Conservation (phyloP, 371 early-diverging fungal species). For the Mucor saturninus region DNA sequence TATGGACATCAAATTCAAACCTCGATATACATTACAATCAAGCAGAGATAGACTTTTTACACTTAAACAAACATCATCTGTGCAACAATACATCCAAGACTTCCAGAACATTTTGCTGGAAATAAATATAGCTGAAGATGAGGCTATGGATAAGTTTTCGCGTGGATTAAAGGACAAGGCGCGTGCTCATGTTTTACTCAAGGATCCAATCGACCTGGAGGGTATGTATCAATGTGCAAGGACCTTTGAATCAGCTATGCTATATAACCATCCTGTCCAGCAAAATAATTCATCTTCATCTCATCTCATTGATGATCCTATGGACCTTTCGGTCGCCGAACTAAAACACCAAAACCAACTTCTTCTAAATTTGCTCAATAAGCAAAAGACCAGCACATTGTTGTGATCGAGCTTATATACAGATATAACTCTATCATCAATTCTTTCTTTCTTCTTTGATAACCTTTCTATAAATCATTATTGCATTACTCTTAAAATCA, state of each 20-base stretch:
- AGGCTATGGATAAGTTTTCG: constrained; percentile 10
- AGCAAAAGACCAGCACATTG: not conserved
- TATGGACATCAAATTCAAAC: no score
- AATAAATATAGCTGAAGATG: constrained; percentile 7
- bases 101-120: not conserved
- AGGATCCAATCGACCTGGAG: no score
- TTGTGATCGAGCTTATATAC: no score
- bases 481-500: no score
- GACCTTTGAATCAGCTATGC: not conserved
- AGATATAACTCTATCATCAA: no score
- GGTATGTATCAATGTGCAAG: not conserved
- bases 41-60: constrained; percentile 5
- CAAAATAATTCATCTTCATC: not conserved
- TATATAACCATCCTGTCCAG: not conserved
- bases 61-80: constrained; percentile 1
- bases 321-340: constrained; percentile 4
- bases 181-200: constrained; percentile 1
- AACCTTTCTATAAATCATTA: no score
- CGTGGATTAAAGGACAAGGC: not conserved
- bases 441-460: no score
- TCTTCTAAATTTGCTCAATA: not conserved
- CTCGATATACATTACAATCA: no score
- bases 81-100: constrained; percentile 9
- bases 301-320: no score
- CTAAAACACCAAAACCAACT: not conserved